A percentile compares a stretch with the other conserved stretches of the same genome.
Conservation (phyloP, 768 basidiomycete species). For the Boletus pseudopeckii region DNA sequence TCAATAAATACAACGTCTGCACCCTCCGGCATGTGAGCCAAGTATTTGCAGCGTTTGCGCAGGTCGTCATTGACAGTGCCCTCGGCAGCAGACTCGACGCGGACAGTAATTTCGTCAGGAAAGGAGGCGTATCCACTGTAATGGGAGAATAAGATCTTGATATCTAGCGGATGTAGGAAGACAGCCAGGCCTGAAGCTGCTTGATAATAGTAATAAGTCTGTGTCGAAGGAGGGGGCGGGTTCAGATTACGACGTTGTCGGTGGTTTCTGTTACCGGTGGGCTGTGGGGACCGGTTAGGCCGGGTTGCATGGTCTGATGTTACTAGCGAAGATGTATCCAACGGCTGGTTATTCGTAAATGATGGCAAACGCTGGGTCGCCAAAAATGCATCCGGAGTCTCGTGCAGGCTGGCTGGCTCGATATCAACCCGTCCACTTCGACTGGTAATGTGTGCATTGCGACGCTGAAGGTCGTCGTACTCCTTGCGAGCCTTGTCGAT, state of each 20-base stretch:
- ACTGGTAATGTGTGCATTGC: conserved; percentile 15
- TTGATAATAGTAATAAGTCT: conserved; percentile 95
- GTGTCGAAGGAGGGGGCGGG: conserved; percentile 81
- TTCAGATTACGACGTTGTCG: conserved; percentile 77
- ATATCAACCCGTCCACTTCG: conserved; percentile 24
- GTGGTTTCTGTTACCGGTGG: conserved; percentile 39
- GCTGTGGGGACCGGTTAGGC: conserved; percentile 2
- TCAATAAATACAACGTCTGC: conserved; percentile 95
- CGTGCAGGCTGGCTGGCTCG: conserved; percentile 21
- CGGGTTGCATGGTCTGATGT: conserved; percentile 5
- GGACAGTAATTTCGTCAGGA: conserved; percentile 75
- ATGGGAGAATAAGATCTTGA: conserved; percentile 85
- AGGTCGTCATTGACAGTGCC: conserved; percentile 90
- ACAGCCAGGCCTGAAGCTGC: conserved; percentile 86
- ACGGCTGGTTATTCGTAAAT: conserved; percentile 8
- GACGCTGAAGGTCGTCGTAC: conserved; percentile 50
- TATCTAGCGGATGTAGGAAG: conserved; percentile 94
- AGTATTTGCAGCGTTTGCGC: conserved; percentile 92
- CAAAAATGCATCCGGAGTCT: conserved; percentile 61
- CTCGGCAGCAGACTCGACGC: conserved; percentile 73
- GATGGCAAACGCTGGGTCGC: conserved; percentile 36
- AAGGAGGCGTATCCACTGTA: conserved; percentile 79
- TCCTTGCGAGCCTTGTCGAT: conserved; percentile 63
- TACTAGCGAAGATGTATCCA: neutral
- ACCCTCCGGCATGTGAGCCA: conserved; percentile 86